These are phyloP conservation scores for Melastoma malabathricum DNA, from an alignment of 345 rosid genomes.

Conservation along the genomic window DNA sequence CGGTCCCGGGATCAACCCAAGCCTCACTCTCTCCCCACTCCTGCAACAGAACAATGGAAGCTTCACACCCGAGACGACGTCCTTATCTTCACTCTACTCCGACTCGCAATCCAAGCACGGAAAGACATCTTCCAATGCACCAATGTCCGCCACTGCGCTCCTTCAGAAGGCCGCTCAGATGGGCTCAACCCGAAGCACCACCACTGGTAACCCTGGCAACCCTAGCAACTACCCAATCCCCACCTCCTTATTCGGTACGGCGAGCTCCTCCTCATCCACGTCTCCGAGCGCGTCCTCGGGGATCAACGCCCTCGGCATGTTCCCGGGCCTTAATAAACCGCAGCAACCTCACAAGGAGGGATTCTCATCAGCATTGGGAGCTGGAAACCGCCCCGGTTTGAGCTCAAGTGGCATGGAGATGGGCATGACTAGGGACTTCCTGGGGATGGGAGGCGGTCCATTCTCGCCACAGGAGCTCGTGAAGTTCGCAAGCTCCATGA, in stretches of 20 bases:
- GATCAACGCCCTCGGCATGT: conserved; percentile 11
- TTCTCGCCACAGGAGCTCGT: conserved; percentile 55
- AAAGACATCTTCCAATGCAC: conserved; percentile 20
- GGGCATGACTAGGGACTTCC: conserved; percentile 55
- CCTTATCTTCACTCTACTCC: conserved; percentile 17
- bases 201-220: conserved; percentile 6
- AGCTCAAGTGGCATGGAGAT: not conserved
- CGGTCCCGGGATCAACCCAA: conserved; percentile 14
- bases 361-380: too few species aligned
- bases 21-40: not conserved
- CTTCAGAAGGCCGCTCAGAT: conserved; percentile 91
- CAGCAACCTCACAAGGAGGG: too few species aligned
- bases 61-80: not conserved
- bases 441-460: conserved; percentile 52
- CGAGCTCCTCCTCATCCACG: conserved; percentile 35
- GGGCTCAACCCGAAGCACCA: conserved; percentile 76
- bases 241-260: conserved; percentile 17
- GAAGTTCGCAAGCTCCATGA: conserved; percentile 48
- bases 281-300: conserved; percentile 15
- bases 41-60: conserved; percentile 10
- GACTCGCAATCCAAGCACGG: conserved; percentile 19
- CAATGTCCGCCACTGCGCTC: conserved; percentile 89
- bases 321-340: not conserved
- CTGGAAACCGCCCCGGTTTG: too few species aligned
- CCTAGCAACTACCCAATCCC: too few species aligned